Base-by-base conservation (phyloP, 1,284 basidiomycete genomes). In the Fomitopsis schrenkii region DNA sequence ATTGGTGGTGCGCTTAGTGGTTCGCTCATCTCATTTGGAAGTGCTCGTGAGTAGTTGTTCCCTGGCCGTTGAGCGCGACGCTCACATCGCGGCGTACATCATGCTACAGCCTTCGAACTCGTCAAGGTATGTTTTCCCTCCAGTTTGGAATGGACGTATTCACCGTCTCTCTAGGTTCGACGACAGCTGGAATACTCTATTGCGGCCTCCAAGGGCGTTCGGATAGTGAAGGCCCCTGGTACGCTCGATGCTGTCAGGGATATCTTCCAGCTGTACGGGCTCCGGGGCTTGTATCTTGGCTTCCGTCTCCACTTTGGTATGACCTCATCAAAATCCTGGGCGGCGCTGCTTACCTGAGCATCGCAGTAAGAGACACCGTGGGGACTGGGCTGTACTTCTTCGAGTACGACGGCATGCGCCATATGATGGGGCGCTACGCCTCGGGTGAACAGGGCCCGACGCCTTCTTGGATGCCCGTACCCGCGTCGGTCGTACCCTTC, bases 171-270 rank as follows among this genome's bases (percentile, higher is more conserved):
- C 19, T 68, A 94, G 91, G 89, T 95, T 59, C 88, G 94, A 63
- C 81, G 94, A 66, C 96, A 99, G 71, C 80, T 99, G 56, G 97
- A 98, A 76, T 98, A 93, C 70, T 88, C 93, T 55, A 98, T 98
- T 63, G 93, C 94, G 26, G 85, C 86, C 26, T 88, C 80, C 72
- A 90, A 90, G 69, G 91, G 93, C 4, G 61, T 90, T 40, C 76
- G 80, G 15, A 71, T 93, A 56, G 76, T 75, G 5, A 91, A 88
- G 70, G 85, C 91, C 15, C 91, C 91, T 33, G 80, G 83, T 44
- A 94, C 91, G n/a, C 61, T 83, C 57, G 80, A 86, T 63, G 89
- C 90, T n/a, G 87, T 88, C 62, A 81, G 77, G 57, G 90, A 91
- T 38, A 92, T 91, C 48, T 83, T 87, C 68, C 79, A 79, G 65